Percentiles rank a stretch among this genome's conserved stretches.
Conservation (phyloP, 2,329 filamentous ascomycete genomes). For the Aureobasidium namibiae region DNA sequence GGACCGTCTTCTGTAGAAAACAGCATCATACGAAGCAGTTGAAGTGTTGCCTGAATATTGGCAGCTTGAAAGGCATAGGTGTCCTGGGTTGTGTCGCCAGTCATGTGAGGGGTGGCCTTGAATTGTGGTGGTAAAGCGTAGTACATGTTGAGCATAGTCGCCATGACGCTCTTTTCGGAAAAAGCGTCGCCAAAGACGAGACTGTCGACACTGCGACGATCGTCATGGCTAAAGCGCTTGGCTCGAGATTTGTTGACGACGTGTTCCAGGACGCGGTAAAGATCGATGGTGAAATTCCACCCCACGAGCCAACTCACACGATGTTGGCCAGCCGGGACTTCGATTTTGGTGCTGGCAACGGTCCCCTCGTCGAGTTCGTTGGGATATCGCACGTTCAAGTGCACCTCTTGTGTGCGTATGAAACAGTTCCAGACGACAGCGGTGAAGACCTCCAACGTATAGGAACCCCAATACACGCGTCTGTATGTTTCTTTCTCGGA, state of each 20-base stretch:
- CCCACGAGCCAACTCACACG: slow-evolving; percentile 42
- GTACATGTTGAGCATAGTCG: slow-evolving; percentile 24
- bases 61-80: slow-evolving; percentile 42
- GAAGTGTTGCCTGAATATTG: slow-evolving; percentile 42
- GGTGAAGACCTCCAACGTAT: slow-evolving; percentile 48
- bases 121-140: slow-evolving; percentile 24
- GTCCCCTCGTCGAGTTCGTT: slow-evolving; percentile 41
- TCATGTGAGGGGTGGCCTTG: slow-evolving; percentile 21
- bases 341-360: slow-evolving; percentile 25
- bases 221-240: slow-evolving; percentile 21
- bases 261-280: slow-evolving; percentile 50
- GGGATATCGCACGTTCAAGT: slow-evolving; percentile 41
- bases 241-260: slow-evolving; percentile 24
- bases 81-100: slow-evolving; percentile 30
- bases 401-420: slow-evolving; percentile 38
- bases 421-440: slow-evolving; percentile 45
- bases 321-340: slow-evolving; percentile 8
- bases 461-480: slow-evolving; percentile 49
- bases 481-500: slow-evolving; percentile 43
- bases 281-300: slow-evolving; percentile 51
- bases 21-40: slow-evolving; percentile 42
- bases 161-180: slow-evolving; percentile 23
- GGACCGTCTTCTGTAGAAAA: slow-evolving; percentile 18
- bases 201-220: slow-evolving; percentile 14
- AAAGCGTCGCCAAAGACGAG: slow-evolving; percentile 22